Evolutionary conservation across 345 rosid species (phyloP).

Genomic region (Anacardium occidentale): DNA sequence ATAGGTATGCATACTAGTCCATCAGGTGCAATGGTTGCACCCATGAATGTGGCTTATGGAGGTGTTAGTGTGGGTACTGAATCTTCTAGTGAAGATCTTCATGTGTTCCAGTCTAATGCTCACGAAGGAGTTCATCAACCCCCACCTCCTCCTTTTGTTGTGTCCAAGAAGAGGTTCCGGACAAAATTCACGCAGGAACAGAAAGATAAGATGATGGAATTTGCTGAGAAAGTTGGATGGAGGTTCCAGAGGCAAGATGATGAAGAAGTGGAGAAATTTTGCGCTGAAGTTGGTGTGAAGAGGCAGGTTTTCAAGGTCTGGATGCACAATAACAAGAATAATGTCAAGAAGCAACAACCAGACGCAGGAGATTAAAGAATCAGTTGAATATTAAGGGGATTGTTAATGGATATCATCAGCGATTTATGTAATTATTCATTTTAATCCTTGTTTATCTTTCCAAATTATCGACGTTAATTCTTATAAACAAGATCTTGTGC

Average conservation of each 20-base stretch:
- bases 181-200: slow-evolving; percentile 70
- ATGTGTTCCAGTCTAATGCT: slow-evolving; percentile 46
- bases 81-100: slow-evolving; percentile 80
- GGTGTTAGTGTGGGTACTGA: slow-evolving; percentile 48
- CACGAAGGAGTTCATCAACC: slow-evolving; percentile 28
- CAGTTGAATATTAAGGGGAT: neutral
- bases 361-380: neutral
- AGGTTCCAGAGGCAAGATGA: slow-evolving; percentile 69
- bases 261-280: slow-evolving; percentile 58
- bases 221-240: slow-evolving; percentile 80
- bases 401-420: neutral
- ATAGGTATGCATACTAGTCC: slow-evolving; percentile 40
- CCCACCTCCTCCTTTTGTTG: slow-evolving; percentile 42
- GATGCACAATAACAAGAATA: slow-evolving; percentile 86
- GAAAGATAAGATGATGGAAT: slow-evolving; percentile 76
- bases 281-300: slow-evolving; percentile 60
- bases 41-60: slow-evolving; percentile 69
- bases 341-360: slow-evolving; percentile 49
- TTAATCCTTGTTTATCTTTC: neutral
- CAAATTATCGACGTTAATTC: neutral
- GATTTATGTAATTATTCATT: slow-evolving; percentile 4
- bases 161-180: slow-evolving; percentile 64
- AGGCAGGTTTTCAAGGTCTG: slow-evolving; percentile 81
- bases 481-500: neutral
- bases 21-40: slow-evolving; percentile 53